Evolutionary conservation across 805 yeast species (phyloP).

Genomic region (Brettanomyces nanus): DNA sequence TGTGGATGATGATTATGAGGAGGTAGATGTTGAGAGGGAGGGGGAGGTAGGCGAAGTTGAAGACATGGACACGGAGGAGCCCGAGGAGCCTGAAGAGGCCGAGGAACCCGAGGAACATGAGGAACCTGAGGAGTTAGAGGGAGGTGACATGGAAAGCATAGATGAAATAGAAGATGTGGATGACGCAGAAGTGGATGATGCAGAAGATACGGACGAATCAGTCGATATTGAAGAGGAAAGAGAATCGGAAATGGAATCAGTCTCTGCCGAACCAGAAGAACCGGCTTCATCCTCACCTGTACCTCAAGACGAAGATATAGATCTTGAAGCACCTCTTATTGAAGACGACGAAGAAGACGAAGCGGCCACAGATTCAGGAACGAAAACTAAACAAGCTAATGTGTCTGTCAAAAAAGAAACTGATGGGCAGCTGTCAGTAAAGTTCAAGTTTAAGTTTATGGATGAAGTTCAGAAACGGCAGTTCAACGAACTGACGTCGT

Average conservation of each 20-base stretch:
- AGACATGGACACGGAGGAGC: slow-evolving; percentile 31
- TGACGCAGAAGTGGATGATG: slow-evolving; percentile 5
- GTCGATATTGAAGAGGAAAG: slow-evolving; percentile 8
- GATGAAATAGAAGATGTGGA: slow-evolving; percentile 9
- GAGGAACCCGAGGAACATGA: slow-evolving; percentile 1
- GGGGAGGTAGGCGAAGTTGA: slow-evolving; percentile 3
- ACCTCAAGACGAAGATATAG: slow-evolving; percentile 6
- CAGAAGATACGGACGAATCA: slow-evolving; percentile 3
- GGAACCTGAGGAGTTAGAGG: slow-evolving; percentile 6
- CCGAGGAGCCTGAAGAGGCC: not conserved
- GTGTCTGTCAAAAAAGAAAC: slow-evolving; percentile 9
- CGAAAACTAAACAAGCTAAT: not conserved
- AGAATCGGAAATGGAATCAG: slow-evolving; percentile 1
- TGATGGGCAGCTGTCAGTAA: slow-evolving; percentile 11
- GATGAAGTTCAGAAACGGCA: slow-evolving; percentile 9
- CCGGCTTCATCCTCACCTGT: not conserved
- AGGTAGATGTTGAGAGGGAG: not conserved
- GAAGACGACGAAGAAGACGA: slow-evolving; percentile 11
- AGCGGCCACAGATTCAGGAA: not conserved
- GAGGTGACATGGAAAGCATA: slow-evolving; percentile 2
- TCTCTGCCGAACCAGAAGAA: not conserved
- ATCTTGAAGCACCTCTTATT: slow-evolving; percentile 5
- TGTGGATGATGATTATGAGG: slow-evolving; percentile 6
- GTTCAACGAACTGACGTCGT: slow-evolving; percentile 2
- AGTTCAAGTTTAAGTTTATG: slow-evolving; percentile 11